Conservation (phyloP, 129 eudicot species). For the Deinandra increscens region DNA sequence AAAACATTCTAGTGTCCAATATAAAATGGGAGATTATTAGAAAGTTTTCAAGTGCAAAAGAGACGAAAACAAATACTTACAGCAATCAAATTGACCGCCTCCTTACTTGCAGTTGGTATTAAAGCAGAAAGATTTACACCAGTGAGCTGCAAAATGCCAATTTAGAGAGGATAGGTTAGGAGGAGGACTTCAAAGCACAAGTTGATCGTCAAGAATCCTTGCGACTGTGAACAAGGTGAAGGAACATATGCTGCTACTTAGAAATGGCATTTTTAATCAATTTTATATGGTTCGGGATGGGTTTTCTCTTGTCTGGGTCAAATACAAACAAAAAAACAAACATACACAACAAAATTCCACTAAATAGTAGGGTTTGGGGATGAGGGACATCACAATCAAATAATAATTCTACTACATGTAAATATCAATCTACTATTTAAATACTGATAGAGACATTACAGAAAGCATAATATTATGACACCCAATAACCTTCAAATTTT, state of each 20-base stretch:
- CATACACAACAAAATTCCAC: too few species aligned
- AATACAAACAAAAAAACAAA: not conserved
- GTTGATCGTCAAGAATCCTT: too few species aligned
- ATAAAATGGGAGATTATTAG: not conserved
- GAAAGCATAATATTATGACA: too few species aligned
- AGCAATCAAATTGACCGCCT: slow-evolving; percentile 60
- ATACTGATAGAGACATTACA: too few species aligned
- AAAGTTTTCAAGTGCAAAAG: slow-evolving; percentile 1
- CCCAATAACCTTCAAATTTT: too few species aligned
- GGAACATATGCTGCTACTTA: slow-evolving; percentile 6
- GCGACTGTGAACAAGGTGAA: too few species aligned
- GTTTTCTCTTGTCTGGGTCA: not conserved
- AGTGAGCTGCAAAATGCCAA: slow-evolving; percentile 47
- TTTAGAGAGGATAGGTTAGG: not conserved
- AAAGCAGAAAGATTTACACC: slow-evolving; percentile 63
- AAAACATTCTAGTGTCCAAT: not conserved
- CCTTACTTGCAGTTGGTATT: slow-evolving; percentile 76
- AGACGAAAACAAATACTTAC: slow-evolving; percentile 36
- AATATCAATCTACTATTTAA: too few species aligned
- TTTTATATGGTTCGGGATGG: not conserved
- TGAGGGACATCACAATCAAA: too few species aligned
- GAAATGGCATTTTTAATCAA: not conserved
- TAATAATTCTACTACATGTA: too few species aligned
- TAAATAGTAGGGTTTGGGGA: too few species aligned
- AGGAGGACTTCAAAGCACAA: too few species aligned